Base-by-base conservation (phyloP, 2,329 filamentous ascomycete species). In the Onygenales sp. region DNA sequence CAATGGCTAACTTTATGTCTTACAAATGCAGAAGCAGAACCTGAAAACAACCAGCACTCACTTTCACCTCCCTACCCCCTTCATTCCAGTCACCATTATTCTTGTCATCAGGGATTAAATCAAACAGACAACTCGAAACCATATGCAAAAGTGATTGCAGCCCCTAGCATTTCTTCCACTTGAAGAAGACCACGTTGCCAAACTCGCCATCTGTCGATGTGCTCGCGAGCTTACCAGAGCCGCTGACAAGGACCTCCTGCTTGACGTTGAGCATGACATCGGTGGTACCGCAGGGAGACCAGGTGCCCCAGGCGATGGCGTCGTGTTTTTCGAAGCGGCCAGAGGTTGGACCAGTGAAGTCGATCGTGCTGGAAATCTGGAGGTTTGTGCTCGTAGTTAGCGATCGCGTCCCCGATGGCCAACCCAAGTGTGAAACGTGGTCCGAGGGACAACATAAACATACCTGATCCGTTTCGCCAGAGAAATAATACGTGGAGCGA, bases 401-500 rank as follows among this genome's bases (percentile, higher is more conserved):
- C 10, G 17, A 13, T 17, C 3, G 14, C 10, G 11, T 36, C 1
- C 37, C 31, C 8, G 2, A 32, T 11, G 13, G 2, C n/a, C 7
- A 10, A 3, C 46, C 46, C 14, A 6, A 40, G 6, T 14, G 14
- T 6, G 47, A n/a, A 34, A 11, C 11, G 32, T n/a, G 21, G 4
- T 6, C 1, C 9, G 32, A 9, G 11, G 33, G 32, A 40, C 9
- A 11, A 42, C 42, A 8, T 31, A n/a, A 8, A 37, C 55, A 21
- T 51, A 57, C 55, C 49, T 54, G 50, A 34, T 54, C 47, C 27
- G 55, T 53, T 42, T 54, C 53, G 33, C 55, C 55, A 36, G 55
- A 57, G 53, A 54, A 57, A 46, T 57, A 57, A 45, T 57, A 57
- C 21, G 52, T 53, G 27, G 43, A 52, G 31, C 40, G 49, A 13